Evolutionary conservation across 2,329 filamentous ascomycete genomes (phyloP).

Genomic region (Xylaria multiplex): DNA sequence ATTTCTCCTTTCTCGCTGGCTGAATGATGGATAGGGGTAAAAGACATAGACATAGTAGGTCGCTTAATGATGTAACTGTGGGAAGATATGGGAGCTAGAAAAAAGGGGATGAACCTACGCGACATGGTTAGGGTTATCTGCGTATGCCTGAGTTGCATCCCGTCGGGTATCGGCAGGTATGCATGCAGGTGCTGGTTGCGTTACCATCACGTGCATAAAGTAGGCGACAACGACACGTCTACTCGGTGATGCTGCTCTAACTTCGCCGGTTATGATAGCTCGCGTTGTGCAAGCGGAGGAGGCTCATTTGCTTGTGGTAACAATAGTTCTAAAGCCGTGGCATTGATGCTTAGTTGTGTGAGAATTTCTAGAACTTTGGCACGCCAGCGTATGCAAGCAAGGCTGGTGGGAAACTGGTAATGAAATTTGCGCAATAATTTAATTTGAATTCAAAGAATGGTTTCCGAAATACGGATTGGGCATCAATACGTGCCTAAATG

Average conservation of each 20-base stretch:
- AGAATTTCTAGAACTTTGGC: neutral
- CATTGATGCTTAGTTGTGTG: neutral
- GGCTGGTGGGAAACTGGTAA: neutral
- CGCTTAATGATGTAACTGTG: constrained; percentile 17
- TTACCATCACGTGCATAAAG: constrained; percentile 35
- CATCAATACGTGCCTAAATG: neutral
- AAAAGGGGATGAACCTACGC: constrained; percentile 6
- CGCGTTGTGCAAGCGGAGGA: constrained; percentile 3
- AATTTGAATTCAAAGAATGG: neutral
- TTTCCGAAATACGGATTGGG: neutral
- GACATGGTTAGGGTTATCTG: constrained; percentile 33
- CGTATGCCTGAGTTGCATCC: constrained; percentile 35
- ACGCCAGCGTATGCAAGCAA: neutral
- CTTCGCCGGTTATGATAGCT: constrained; percentile 13
- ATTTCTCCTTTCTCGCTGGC: neutral
- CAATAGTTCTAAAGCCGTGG: neutral
- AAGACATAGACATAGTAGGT: constrained; percentile 10
- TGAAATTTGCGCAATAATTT: neutral
- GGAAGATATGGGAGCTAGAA: constrained; percentile 4
- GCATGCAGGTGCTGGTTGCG: constrained; percentile 34
- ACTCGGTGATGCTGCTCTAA: neutral
- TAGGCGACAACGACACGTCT: constrained; percentile 20
- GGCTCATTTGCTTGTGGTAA: neutral
- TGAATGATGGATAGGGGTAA: neutral
- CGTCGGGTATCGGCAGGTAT: constrained; percentile 27